Conservation (phyloP, 768 basidiomycete genomes). For the Lentinus tigrinus region DNA sequence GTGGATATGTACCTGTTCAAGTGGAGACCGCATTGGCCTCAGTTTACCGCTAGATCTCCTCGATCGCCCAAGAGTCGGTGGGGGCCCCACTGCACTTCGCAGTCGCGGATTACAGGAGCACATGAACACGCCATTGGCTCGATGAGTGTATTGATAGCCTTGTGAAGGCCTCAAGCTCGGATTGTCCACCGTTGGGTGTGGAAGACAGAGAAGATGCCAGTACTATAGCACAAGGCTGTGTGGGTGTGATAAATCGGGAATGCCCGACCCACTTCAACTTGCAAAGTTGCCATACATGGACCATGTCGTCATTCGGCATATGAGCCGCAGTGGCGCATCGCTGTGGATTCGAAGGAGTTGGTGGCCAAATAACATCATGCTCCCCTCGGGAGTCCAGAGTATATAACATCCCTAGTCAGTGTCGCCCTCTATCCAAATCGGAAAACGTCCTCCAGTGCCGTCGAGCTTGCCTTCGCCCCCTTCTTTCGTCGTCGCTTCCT, state of each 20-base stretch:
- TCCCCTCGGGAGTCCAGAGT: background rate
- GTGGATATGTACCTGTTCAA: too few relatives aligned
- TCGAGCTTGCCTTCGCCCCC: background rate
- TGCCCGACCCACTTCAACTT: constrained; percentile 18
- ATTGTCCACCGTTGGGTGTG: background rate
- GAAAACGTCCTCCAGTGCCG: background rate
- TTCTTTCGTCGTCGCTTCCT: background rate
- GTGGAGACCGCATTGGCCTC: too few relatives aligned
- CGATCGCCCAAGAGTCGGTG: too few relatives aligned
- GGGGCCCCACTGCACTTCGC: too few relatives aligned
- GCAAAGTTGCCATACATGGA: constrained; percentile 18
- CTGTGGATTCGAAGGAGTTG: constrained; percentile 17
- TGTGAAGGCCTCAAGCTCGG: background rate
- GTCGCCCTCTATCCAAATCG: background rate
- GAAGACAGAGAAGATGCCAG: background rate
- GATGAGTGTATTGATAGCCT: too few relatives aligned
- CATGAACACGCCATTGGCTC: too few relatives aligned
- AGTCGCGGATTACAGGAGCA: too few relatives aligned
- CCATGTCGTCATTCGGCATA: constrained; percentile 17
- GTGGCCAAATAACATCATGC: constrained; percentile 20
- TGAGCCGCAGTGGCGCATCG: constrained; percentile 12
- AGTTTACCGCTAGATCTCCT: too few relatives aligned
- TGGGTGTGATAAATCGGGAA: constrained; percentile 5
- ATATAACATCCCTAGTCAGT: constrained; percentile 1
- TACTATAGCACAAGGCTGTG: constrained; percentile 3